phyloP scores from a whole-genome alignment of 1,284 basidiomycete species.

The Pyrrhoderma lamaoense region DNA sequence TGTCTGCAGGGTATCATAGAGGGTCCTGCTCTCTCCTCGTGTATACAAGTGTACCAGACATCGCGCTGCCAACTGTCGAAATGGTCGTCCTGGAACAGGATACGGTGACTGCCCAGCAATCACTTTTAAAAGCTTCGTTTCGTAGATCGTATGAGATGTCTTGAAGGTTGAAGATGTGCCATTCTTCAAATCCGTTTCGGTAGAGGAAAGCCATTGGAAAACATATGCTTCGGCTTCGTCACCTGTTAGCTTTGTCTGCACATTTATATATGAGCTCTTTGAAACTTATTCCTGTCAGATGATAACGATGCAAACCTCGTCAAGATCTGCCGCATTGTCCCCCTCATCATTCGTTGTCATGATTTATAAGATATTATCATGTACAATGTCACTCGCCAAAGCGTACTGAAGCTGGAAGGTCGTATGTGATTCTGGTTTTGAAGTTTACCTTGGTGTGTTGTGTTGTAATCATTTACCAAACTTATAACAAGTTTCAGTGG shows the following conservation, averaged over 20 bases:
- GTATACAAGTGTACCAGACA: slow-evolving; percentile 76
- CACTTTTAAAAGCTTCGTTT: slow-evolving; percentile 57
- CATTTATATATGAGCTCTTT: background rate
- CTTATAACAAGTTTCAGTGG: slow-evolving; percentile 1
- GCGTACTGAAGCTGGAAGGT: too few relatives aligned
- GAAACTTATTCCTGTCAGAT: too few relatives aligned
- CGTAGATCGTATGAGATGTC: slow-evolving; percentile 50
- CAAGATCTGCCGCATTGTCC: too few relatives aligned
- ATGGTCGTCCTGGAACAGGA: slow-evolving; percentile 77
- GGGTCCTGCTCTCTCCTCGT: slow-evolving; percentile 72
- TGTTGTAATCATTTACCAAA: too few relatives aligned
- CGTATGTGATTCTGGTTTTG: too few relatives aligned
- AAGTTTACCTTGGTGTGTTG: too few relatives aligned
- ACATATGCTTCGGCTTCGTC: slow-evolving; percentile 78
- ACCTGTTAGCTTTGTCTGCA: slow-evolving; percentile 57
- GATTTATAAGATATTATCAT: too few relatives aligned
- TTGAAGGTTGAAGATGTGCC: slow-evolving; percentile 54
- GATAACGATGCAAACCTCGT: too few relatives aligned
- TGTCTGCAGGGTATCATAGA: slow-evolving; percentile 84
- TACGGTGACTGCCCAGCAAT: slow-evolving; percentile 53
- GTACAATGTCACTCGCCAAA: too few relatives aligned
- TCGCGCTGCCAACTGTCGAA: slow-evolving; percentile 74
- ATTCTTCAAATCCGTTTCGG: slow-evolving; percentile 51
- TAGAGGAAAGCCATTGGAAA: slow-evolving; percentile 72
- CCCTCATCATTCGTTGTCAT: too few relatives aligned